Base-by-base conservation (phyloP, 2,329 filamentous ascomycete genomes). In the Acarospora socialis region DNA sequence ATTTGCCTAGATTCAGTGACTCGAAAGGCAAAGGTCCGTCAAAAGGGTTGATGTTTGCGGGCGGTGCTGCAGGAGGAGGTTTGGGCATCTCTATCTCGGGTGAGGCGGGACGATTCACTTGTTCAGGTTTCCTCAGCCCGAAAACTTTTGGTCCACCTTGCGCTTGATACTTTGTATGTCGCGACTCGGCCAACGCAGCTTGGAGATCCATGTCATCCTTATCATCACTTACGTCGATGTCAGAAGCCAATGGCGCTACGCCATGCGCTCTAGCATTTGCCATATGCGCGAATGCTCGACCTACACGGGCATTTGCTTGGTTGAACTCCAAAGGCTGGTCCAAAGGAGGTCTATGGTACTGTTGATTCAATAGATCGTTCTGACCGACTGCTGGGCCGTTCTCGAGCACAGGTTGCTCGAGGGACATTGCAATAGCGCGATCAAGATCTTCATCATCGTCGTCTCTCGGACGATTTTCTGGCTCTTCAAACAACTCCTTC, bases 1-100 rank as follows among this genome's bases (percentile, higher is more conserved):
- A 76, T 31, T 70, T 75, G 26, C 79, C 73, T 2, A 93, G 65
- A 48, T 83, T 67, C 5, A 77, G 57, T 30, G 68, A 87, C 44
- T 93, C 84, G 47, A 98, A 98, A 0, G 90, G 90, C 4, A 98
- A 55, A 0, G 86, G 83, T 0, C 87, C 87, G 42, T 72, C 71
- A 47, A 92, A 80, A 3, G 71, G 64, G 43, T 73, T 72, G 42
- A 69, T 71, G 21, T 67, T 61, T 30, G 70, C 73, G 7, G 65
- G 52, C n/a, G 36, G 23, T 9, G 25, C 26, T 13, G 36, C 19
- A 7, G 30, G 29, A 18, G 37, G 34, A 17, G 19, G 16, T 21
- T 23, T 14, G 17, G 34, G 5, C 7, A 13, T n/a, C 4, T 14
- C 21, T 3, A 15, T 25, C 16, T 10, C 23, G 12, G 5, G 7